Percentiles rank a stretch among this genome's conserved stretches.
phyloP scores from a whole-genome alignment of 2,329 filamentous ascomycete species.

The Exophiala xenobiotica region DNA sequence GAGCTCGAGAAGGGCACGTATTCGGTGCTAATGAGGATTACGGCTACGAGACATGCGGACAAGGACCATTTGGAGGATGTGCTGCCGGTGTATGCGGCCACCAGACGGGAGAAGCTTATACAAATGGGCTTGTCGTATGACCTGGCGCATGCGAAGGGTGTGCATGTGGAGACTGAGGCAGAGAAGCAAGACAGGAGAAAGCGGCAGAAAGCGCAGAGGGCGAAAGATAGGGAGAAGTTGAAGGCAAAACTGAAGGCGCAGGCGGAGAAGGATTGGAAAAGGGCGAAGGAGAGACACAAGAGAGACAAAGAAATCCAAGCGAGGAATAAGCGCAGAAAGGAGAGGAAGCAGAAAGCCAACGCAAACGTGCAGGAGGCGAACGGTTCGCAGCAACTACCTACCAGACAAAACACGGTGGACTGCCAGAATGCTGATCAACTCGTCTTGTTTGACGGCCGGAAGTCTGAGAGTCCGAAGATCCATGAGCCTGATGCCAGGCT shows the following conservation, averaged over 20 bases:
- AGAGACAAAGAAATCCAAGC: constrained; percentile 39
- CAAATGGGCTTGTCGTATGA: constrained; percentile 49
- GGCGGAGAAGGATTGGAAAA: constrained; percentile 43
- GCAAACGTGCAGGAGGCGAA: not conserved
- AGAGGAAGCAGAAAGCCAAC: constrained; percentile 22
- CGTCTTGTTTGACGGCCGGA: not conserved
- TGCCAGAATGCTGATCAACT: not conserved
- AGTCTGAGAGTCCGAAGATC: not conserved
- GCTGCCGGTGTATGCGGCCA: constrained; percentile 63
- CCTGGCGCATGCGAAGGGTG: constrained; percentile 46
- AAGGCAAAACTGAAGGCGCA: constrained; percentile 40
- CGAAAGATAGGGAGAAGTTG: constrained; percentile 37
- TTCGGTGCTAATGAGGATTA: constrained; percentile 71
- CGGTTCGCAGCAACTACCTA: too few relatives aligned
- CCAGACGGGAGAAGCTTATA: constrained; percentile 67
- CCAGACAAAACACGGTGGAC: not conserved
- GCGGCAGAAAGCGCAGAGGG: constrained; percentile 34
- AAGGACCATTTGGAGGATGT: constrained; percentile 55
- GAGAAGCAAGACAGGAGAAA: constrained; percentile 27
- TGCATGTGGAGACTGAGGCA: constrained; percentile 36
- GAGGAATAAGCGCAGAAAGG: constrained; percentile 35
- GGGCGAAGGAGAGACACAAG: constrained; percentile 40
- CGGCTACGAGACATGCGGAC: constrained; percentile 57
- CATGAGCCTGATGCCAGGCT: not conserved
- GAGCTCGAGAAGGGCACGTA: constrained; percentile 73